Percentiles rank a stretch among this genome's conserved stretches.
Evolutionary conservation across 2,329 filamentous ascomycete genomes (phyloP).

Genomic region (Clonostachys rhizophaga): DNA sequence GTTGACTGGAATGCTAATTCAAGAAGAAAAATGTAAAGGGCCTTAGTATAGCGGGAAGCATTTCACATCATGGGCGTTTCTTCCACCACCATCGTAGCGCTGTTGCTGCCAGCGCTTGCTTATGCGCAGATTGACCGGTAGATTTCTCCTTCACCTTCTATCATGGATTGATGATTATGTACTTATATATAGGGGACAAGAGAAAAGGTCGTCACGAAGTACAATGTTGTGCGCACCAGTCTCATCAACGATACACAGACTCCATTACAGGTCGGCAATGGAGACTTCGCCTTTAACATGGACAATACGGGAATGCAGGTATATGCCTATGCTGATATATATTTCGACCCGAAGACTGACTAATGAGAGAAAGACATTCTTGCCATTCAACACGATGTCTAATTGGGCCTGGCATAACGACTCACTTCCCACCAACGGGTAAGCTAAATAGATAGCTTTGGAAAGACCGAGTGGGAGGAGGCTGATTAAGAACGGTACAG

Average conservation of each 20-base stretch:
- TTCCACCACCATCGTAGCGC: no score
- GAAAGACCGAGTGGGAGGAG: neutral
- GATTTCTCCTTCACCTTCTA: no score
- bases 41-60: no score
- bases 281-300: constrained; percentile 41
- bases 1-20: no score
- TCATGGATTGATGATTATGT: no score
- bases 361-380: constrained; percentile 23
- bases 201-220: constrained; percentile 9
- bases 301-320: constrained; percentile 38
- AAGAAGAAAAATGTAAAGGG: no score
- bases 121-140: no score
- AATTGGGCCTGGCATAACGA: constrained; percentile 47
- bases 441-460: neutral
- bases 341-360: no score
- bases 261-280: constrained; percentile 45
- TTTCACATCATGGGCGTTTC: no score
- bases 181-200: constrained; percentile 2
- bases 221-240: constrained; percentile 13
- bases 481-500: neutral
- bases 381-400: constrained; percentile 38
- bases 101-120: no score
- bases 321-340: neutral
- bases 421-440: constrained; percentile 28
- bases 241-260: constrained; percentile 28